A percentile compares a stretch with the other conserved stretches of the same genome.
phyloP scores from a whole-genome alignment of 1,284 basidiomycete genomes.

The Apiotrichum domesticum region DNA sequence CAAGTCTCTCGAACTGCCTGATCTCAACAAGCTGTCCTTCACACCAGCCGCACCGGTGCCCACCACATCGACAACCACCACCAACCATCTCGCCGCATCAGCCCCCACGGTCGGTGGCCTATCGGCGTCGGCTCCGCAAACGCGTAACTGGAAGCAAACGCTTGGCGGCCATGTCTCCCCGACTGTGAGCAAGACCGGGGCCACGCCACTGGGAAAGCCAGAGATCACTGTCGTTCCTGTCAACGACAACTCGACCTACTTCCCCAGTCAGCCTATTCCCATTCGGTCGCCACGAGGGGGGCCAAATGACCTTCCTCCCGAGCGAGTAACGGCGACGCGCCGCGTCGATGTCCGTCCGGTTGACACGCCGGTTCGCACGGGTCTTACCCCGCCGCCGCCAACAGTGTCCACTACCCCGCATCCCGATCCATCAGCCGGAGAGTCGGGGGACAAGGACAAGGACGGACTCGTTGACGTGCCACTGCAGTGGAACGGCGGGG shows the following conservation, averaged over 20 bases:
- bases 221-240: conserved; percentile 19
- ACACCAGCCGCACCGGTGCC: conserved; percentile 41
- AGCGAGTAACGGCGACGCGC: conserved; percentile 4
- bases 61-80: conserved; percentile 37
- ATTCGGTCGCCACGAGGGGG: conserved; percentile 16
- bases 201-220: neutral
- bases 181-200: neutral
- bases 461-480: conserved; percentile 41
- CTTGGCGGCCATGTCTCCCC: conserved; percentile 23
- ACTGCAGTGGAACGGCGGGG: conserved; percentile 47
- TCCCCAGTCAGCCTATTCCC: conserved; percentile 16
- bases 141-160: conserved; percentile 28
- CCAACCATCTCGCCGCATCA: conserved; percentile 27
- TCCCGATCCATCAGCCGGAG: conserved; percentile 4
- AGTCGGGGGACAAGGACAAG: conserved; percentile 8
- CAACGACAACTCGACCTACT: conserved; percentile 17
- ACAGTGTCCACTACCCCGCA: conserved; percentile 29
- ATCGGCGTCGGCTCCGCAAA: conserved; percentile 1
- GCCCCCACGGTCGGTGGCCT: conserved; percentile 1
- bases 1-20: conserved; percentile 46
- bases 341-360: conserved; percentile 15
- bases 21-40: conserved; percentile 44
- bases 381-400: conserved; percentile 25
- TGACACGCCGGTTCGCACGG: conserved; percentile 17
- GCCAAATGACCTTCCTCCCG: neutral